A percentile compares a stretch with the other conserved stretches of the same genome.
Conservation (phyloP, 2,329 filamentous ascomycete genomes). For the Amesomyces nigricolor region DNA sequence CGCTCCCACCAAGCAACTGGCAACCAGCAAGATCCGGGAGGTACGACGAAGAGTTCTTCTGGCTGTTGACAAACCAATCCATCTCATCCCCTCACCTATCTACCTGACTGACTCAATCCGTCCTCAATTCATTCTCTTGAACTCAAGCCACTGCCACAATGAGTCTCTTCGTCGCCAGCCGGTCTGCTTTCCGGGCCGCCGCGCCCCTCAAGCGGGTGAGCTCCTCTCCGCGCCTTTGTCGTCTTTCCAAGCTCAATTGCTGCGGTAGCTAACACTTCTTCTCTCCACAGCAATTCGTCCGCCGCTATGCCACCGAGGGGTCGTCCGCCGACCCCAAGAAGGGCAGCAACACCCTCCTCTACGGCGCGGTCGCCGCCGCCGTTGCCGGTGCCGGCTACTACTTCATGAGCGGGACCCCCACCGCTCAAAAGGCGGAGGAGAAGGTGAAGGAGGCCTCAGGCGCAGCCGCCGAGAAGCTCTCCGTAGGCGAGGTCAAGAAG, state of each 20-base stretch:
- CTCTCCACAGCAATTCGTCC: slow-evolving; percentile 38
- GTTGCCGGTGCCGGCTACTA: slow-evolving; percentile 57
- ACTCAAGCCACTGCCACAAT: not conserved
- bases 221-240: slow-evolving; percentile 6
- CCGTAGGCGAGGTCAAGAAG: slow-evolving; percentile 39
- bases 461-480: slow-evolving; percentile 33
- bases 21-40: slow-evolving; percentile 9
- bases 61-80: slow-evolving; percentile 15
- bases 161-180: slow-evolving; percentile 62
- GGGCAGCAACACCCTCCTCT: slow-evolving; percentile 54
- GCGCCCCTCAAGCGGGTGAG: slow-evolving; percentile 62
- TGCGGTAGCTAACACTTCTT: slow-evolving; percentile 30
- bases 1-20: not conserved
- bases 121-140: slow-evolving; percentile 8
- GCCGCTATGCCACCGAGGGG: slow-evolving; percentile 64
- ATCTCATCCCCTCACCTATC: not conserved
- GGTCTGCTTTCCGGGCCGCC: slow-evolving; percentile 55
- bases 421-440: slow-evolving; percentile 53
- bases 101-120: not conserved
- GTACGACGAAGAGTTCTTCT: not conserved
- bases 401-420: slow-evolving; percentile 43
- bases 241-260: not conserved
- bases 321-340: slow-evolving; percentile 30
- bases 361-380: slow-evolving; percentile 53
- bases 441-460: slow-evolving; percentile 43